Base-by-base conservation (phyloP, 768 basidiomycete genomes). In the Kwoniella sp. region DNA sequence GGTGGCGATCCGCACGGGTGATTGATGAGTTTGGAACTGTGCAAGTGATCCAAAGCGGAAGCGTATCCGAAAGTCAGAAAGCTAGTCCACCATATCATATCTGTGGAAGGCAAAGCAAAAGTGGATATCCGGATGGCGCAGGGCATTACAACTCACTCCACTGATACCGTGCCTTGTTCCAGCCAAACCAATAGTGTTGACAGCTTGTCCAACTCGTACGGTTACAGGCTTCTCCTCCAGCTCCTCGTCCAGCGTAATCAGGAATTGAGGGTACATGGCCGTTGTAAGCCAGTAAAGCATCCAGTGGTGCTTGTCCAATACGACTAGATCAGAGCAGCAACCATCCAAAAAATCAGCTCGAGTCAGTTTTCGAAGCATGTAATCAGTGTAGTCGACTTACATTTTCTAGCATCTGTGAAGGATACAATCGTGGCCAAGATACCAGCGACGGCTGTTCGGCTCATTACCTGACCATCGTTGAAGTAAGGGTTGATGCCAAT, bases 401-500 rank as follows among this genome's bases (percentile, higher is more conserved):
- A 96, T 62, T 86, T 85, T 82, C 94, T 92, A 12, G 92, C 87
- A 69, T 97, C 93, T 13, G 91, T 96, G 77, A 99, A 97, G 25
- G 92, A 92, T 3, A 90, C 88, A 59, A 98, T 76, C 0, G 91
- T 90, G 12, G 92, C 88, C 62, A 99, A 81, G 40, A 98, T 80
- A 53, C 95, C 96, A 36, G 93, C 92, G 15, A 96, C 85, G 5
- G 92, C 92, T 1, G 90, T 87, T 55, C 88, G 86, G 73, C 87
- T 90, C 89, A 98, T 89, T 74, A 95, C 88, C 58, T 85, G 86
- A 40, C 95, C 86, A 80, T 98, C 95, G 33, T 85, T 86, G 85
- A 90, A 97, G 88, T 96, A 97, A 2, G 96, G 95, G 79, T 95
- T 97, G 71, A 99, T 83, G 12, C 91, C 90, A 77, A 99, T 91